Evolutionary conservation across 1,284 basidiomycete species (phyloP).

Genomic region (Ceraceosorus guamensis): DNA sequence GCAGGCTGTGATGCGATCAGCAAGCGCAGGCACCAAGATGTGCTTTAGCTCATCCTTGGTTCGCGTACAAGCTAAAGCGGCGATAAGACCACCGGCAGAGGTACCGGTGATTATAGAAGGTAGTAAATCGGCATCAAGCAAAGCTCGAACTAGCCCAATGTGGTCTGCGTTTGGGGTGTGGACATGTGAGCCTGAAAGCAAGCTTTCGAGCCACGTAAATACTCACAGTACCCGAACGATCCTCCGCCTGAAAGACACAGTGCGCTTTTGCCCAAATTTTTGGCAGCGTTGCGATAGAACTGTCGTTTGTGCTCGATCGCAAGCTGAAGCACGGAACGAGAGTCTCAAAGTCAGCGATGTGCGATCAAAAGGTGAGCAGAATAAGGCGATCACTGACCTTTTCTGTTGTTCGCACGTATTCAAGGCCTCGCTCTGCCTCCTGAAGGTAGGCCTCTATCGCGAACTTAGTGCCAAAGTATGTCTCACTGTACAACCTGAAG

Average conservation of each 20-base stretch:
- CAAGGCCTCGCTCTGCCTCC: constrained; percentile 8
- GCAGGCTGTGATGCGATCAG: constrained; percentile 81
- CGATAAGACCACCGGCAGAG: constrained; percentile 74
- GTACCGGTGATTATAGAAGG: constrained; percentile 84
- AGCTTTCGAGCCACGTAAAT: not conserved
- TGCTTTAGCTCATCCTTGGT: constrained; percentile 78
- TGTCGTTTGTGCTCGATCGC: constrained; percentile 79
- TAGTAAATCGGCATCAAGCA: constrained; percentile 76
- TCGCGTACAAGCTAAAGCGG: constrained; percentile 69
- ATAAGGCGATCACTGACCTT: constrained; percentile 27
- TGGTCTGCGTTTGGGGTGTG: constrained; percentile 51
- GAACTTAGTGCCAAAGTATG: constrained; percentile 53
- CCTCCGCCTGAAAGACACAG: constrained; percentile 90
- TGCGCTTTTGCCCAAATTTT: constrained; percentile 80
- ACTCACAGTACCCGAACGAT: constrained; percentile 72
- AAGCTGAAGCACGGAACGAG: constrained; percentile 47
- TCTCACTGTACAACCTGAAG: constrained; percentile 77
- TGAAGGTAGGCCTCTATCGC: constrained; percentile 34
- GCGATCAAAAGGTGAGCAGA: not conserved
- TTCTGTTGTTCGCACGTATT: constrained; percentile 14
- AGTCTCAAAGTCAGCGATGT: not conserved
- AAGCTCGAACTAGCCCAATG: constrained; percentile 82
- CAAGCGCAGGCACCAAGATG: constrained; percentile 54
- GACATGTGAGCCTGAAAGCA: no score
- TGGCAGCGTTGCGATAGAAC: constrained; percentile 83